Conservation (phyloP, 2,329 filamentous ascomycete genomes). For the Sarocladiaceae sp. region DNA sequence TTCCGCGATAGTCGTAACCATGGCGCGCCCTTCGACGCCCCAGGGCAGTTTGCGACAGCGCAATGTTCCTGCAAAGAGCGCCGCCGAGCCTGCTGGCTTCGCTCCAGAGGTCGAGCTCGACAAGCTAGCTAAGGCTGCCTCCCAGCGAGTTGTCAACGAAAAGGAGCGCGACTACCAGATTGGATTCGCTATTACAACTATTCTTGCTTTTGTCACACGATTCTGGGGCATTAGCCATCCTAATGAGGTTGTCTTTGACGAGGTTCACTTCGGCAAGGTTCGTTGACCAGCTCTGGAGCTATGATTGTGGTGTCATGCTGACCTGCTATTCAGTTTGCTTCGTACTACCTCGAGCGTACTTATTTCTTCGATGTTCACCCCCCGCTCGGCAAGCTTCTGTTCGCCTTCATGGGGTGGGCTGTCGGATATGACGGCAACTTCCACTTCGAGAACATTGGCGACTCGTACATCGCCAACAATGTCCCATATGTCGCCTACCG, state of each 20-base stretch:
- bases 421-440: conserved; percentile 97
- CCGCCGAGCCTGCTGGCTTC: conserved; percentile 30
- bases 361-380: conserved; percentile 99
- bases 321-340: conserved; percentile 52
- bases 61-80: conserved; percentile 48
- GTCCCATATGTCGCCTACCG: conserved; percentile 97
- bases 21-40: conserved; percentile 46
- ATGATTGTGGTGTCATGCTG: neutral
- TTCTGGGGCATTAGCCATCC: conserved; percentile 97
- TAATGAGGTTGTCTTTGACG: conserved; percentile 96
- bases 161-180: conserved; percentile 84
- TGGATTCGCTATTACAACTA: conserved; percentile 71
- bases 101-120: conserved; percentile 46
- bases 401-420: conserved; percentile 95
- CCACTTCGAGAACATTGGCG: conserved; percentile 98
- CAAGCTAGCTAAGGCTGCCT: conserved; percentile 37
- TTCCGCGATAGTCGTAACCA: conserved; percentile 23
- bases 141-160: conserved; percentile 30
- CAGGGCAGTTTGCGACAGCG: conserved; percentile 58
- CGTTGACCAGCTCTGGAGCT: neutral
- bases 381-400: conserved; percentile 95
- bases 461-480: conserved; percentile 95
- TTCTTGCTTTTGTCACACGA: conserved; percentile 81
- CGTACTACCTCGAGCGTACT: conserved; percentile 86
- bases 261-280: conserved; percentile 99